Percentiles rank a stretch among this genome's conserved stretches.
Evolutionary conservation across 2,329 filamentous ascomycete genomes (phyloP).

Genomic region (Fusarium sterilihyphosum): DNA sequence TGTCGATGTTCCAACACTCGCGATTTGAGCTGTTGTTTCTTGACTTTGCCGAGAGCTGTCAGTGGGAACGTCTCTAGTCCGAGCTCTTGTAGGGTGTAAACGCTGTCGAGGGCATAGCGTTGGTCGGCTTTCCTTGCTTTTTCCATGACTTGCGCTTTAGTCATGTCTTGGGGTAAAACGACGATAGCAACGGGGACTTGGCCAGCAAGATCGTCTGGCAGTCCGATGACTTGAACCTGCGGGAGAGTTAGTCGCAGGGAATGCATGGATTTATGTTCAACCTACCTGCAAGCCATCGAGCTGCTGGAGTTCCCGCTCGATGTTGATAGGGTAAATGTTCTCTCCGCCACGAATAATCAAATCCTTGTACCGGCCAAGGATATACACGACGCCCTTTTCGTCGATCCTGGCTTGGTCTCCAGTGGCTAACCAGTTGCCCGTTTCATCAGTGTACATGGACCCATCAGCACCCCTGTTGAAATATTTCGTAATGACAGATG

Average conservation of each 20-base stretch:
- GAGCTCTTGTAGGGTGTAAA: conserved; percentile 55
- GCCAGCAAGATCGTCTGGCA: conserved; percentile 56
- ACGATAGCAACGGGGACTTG: conserved; percentile 60
- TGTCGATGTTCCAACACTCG: conserved; percentile 32
- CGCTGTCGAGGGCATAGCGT: conserved; percentile 52
- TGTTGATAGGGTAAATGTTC: conserved; percentile 53
- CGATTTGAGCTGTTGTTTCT: conserved; percentile 51
- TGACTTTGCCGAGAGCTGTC: conserved; percentile 57
- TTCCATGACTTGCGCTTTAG: conserved; percentile 47
- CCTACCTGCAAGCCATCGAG: conserved; percentile 46
- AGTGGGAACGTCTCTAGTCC: conserved; percentile 51
- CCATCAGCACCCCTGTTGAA: conserved; percentile 40
- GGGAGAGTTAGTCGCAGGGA: conserved; percentile 1
- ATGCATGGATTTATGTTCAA: neutral
- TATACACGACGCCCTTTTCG: conserved; percentile 49
- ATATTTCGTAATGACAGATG: conserved; percentile 50
- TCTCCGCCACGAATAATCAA: conserved; percentile 58
- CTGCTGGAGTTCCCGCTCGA: conserved; percentile 50
- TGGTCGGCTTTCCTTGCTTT: conserved; percentile 47
- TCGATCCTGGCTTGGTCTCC: conserved; percentile 55
- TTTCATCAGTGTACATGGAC: conserved; percentile 50
- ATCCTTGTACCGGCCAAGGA: conserved; percentile 57
- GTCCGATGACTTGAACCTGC: conserved; percentile 54
- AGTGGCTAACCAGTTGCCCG: conserved; percentile 51
- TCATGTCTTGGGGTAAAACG: conserved; percentile 42